phyloP scores from a whole-genome alignment of 192 early-diverging fungal species.

The Pecoramyces ruminantium region DNA sequence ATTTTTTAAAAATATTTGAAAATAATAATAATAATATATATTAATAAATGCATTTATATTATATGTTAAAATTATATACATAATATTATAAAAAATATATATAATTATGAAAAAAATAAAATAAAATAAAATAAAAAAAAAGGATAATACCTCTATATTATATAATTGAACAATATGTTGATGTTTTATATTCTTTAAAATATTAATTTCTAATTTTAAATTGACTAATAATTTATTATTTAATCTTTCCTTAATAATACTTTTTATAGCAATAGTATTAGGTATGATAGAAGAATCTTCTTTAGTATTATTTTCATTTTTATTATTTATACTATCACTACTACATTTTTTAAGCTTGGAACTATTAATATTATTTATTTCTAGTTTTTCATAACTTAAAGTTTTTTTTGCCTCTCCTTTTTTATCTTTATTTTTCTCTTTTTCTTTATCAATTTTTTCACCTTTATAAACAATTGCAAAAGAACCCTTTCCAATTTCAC shows the following conservation, averaged over 20 bases:
- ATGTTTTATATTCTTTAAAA: conserved; percentile 72
- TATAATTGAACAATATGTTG: conserved; percentile 72
- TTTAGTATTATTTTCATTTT: background rate
- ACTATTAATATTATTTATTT: no score
- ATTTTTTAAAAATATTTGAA: no score
- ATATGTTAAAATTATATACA: no score
- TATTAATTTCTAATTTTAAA: conserved; percentile 87
- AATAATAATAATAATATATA: background rate
- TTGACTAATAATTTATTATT: conserved; percentile 83
- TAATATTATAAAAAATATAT: no score
- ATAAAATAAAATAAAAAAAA: no score
- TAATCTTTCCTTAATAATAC: conserved; percentile 9
- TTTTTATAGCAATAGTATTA: background rate
- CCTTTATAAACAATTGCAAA: conserved; percentile 89
- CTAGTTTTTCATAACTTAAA: no score
- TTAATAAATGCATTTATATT: no score
- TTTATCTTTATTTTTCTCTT: background rate
- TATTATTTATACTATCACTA: background rate
- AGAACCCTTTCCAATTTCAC: conserved; percentile 71
- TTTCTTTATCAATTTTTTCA: conserved; percentile 11
- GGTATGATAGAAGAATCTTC: background rate
- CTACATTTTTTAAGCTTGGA: no score
- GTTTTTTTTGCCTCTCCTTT: no score
- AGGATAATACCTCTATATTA: conserved; percentile 62
- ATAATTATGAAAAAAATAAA: no score